Evolutionary conservation across 306 rosid species (phyloP), one percentile per base, ranked within the genome.

Genomic region (Vigna nakashimae): DNA sequence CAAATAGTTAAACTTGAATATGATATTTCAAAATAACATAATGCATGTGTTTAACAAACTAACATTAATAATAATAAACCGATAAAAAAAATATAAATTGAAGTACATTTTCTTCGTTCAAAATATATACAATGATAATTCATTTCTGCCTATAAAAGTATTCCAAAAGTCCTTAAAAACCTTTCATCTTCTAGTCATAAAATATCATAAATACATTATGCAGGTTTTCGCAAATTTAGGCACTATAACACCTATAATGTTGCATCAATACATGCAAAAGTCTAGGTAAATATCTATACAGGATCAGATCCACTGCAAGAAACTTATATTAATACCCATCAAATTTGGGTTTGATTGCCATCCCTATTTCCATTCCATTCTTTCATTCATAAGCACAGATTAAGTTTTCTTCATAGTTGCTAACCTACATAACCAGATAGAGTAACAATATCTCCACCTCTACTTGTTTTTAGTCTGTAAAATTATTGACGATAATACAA

Each of bases 321-420:
- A 64, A 38, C 43, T 64, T 36, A 38, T 9, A 38, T 8, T 26
- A 38, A 64, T n/a, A 38, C 50, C 9, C 50, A 17, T 38, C 42
- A 18, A 65, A 40, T 65, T 14, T n/a, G 22, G 22, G 18, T 36
- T 1, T 7, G 48, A 16, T 36, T 17, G 32, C 2, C 69, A 38
- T 38, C 69, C 69, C n/a, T 38, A 66, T 67, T 67, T 45, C 40
- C 1, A 3, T 13, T 67, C 40, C 17, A 17, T 11, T 56, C 46
- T 40, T 58, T 46, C 18, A 58, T 74, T 74, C 59, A 70, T 45
- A 64, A 51, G 68, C 13, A 64, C 16, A 24, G 30, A 60, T 17
- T 48, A 18, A 6, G 62, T 62, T 42, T 32, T 18, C n/a, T 42
- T 17, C 16, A 32, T 9, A 30, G 38, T 64, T 50, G 36, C 65